Conservation (phyloP, 139 green algal species). For the Picochlorum sp. region DNA sequence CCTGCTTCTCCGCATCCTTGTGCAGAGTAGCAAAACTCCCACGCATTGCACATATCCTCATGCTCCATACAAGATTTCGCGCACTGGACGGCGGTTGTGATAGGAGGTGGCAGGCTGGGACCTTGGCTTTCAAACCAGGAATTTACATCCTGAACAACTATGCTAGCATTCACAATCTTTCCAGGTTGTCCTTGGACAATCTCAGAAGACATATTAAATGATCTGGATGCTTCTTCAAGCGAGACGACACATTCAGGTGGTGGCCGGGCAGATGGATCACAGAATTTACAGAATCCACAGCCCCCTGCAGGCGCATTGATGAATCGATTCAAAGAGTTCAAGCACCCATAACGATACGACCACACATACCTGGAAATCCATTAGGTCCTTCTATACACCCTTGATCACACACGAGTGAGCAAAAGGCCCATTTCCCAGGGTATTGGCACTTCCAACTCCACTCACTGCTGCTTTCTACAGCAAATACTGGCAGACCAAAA, state of each 20-base stretch:
- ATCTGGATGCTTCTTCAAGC: too few species aligned
- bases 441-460: constrained; percentile 11
- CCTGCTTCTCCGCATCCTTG: constrained; percentile 2
- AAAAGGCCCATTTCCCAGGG: constrained; percentile 5
- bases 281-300: constrained; percentile 12
- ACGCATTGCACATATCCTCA: constrained; percentile 7
- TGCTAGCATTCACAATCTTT: neutral
- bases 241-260: constrained; percentile 5
- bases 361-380: neutral
- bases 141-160: constrained; percentile 4
- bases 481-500: neutral
- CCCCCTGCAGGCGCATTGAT: neutral
- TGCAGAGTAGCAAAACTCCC: neutral
- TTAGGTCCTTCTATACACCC: constrained; percentile 3
- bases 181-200: too few species aligned
- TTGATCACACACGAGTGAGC: neutral
- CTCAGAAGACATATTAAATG: too few species aligned
- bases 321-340: too few species aligned
- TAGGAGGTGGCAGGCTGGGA: neutral
- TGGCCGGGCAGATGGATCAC: neutral
- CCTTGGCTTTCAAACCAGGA: neutral
- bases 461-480: neutral
- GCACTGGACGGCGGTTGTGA: constrained; percentile 7
- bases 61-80: neutral
- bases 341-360: too few species aligned